A percentile compares a stretch with the other conserved stretches of the same genome.
These are phyloP conservation scores for Extremus antarcticus DNA, from an alignment of 495 filamentous ascomycete species.

Conservation along the genomic window DNA sequence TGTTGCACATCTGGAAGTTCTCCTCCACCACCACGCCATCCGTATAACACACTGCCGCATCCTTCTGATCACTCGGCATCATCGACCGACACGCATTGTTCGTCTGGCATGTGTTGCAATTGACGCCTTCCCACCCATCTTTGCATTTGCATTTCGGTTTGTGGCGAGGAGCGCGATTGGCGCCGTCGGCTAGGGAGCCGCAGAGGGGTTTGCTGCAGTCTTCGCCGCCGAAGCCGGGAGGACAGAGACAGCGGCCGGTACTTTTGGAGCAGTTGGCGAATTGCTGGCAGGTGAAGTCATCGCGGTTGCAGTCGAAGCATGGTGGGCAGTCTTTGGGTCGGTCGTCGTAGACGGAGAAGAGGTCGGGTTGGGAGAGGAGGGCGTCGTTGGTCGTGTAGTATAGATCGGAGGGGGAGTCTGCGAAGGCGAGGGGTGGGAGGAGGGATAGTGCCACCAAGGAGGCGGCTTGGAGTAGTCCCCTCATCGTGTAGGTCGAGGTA, in stretches of 20 bases:
- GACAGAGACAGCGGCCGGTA: constrained; percentile 85
- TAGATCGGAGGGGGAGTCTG: constrained; percentile 17
- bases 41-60: constrained; percentile 79
- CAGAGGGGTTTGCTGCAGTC: constrained; percentile 84
- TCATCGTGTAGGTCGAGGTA: constrained; percentile 4
- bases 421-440: neutral
- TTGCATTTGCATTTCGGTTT: constrained; percentile 69
- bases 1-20: constrained; percentile 96
- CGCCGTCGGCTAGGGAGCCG: constrained; percentile 72
- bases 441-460: neutral
- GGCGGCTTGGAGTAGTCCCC: constrained; percentile 6
- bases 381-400: constrained; percentile 23
- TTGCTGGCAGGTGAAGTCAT: constrained; percentile 80
- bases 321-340: constrained; percentile 51
- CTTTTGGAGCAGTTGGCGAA: constrained; percentile 74
- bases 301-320: constrained; percentile 95
- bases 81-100: constrained; percentile 74
- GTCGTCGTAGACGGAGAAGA: constrained; percentile 44
- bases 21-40: constrained; percentile 82
- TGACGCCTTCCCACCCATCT: constrained; percentile 95
- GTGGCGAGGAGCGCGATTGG: constrained; percentile 58
- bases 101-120: constrained; percentile 90
- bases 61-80: constrained; percentile 64
- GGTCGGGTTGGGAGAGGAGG: constrained; percentile 12
- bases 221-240: constrained; percentile 82